Evolutionary conservation across 345 rosid genomes (phyloP), one percentile per base, ranked within the genome.

Genomic region (Acer saccharum): DNA sequence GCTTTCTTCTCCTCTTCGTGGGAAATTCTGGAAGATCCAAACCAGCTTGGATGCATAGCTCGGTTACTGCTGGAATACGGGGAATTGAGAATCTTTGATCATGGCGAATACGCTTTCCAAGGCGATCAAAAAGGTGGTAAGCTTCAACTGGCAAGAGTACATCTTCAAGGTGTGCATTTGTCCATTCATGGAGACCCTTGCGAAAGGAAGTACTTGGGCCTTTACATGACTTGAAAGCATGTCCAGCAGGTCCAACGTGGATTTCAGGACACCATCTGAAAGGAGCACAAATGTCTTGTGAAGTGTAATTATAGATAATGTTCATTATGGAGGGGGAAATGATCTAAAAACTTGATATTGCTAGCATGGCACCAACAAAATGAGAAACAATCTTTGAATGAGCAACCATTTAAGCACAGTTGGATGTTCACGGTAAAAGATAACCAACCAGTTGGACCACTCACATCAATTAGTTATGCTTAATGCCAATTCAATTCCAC

Each of bases 21-120:
- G 97, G 95, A 55, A 81, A 86, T 27, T 91, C 94, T 0, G 95
- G 92, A 77, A 92, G 72, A 21, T 92, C 85, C 43, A 95, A 93
- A 8, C 99, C 98, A 6, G 94, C 98, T 82, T 95, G 99, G 78
- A 93, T 90, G 84, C 97, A 95, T 58, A 95, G 96, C 89, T 95
- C 99, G 65, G 92, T 89, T 23, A 92, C 76, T 0, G 96, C 98
- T 0, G 99, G 96, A 64, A 93, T 81, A 77, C 92, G 84, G 13
- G 97, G 92, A 35, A 93, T 76, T 1, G 95, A 81, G 86, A 95
- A 95, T 72, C 99, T 87, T 82, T 93, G 90, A 11, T 85, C 91
- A 12, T 95, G 98, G 67, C 89, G 79, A 48, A 95, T 93, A 29
- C 97, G 96, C 72, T 87, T 91, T 52, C 92, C 91, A 44, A 93